Base-by-base conservation (phyloP, 345 rosid species). In the Noccaea bulbosa region DNA sequence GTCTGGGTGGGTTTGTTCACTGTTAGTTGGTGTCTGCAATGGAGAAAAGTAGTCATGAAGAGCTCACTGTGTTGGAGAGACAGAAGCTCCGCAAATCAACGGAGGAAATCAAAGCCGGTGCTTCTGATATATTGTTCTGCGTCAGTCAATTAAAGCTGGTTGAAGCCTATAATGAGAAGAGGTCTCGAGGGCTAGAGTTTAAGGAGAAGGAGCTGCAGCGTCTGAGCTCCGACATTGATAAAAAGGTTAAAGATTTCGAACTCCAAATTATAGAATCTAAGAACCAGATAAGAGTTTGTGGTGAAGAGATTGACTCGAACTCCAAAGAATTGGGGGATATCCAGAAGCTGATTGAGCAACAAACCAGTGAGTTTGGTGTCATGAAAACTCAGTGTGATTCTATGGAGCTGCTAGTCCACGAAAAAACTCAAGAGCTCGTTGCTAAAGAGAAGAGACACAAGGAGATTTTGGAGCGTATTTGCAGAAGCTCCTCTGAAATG, bases 401-500 rank as follows among this genome's bases (percentile, higher is more conserved):
- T 2, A 4, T 14, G 5, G 22, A 17, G 56, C 38, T 20, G 47
- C 9, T 22, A 0, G 20, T 69, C 47, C 47, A 57, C 34, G 48
- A 20, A 56, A 27, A 7, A 1, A 45, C 56, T 22, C 14, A 45
- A 69, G 56, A 57, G 48, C 38, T 69, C 46, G 57, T 10, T 30
- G 9, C 48, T 4, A 37, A 57, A 48, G 73, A 45, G 48, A 48
- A 69, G 57, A 69, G 3, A 14, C 65, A 24, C 6, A 34, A 46
- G 27, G 65, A 69, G 16, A 37, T 69, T 5, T 14, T 48, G 37
- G 65, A 69, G 73, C 11, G 39, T 22, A 69, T 69, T 24, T 4
- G 56, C 38, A 58, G 43, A 69, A 69, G 56, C 48, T 46, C 48
- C 12, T 69, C 30, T 46, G 56, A 69, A 57, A 12, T 67, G 62